Conservation (phyloP, 2,329 filamentous ascomycete species). For the Zalaria sp. region DNA sequence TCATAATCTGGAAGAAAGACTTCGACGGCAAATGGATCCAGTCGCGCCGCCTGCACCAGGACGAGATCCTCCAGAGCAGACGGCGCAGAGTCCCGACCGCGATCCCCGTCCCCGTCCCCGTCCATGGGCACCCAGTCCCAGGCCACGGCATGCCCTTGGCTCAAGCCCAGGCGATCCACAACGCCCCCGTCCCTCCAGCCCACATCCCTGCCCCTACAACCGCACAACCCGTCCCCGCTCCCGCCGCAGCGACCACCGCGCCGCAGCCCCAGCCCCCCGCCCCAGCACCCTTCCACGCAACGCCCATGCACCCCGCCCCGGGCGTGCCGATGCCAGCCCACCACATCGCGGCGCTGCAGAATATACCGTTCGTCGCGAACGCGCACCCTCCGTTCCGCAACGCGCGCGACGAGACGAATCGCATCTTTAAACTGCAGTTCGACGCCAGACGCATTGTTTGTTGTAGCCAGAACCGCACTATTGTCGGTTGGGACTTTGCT, state of each 20-base stretch:
- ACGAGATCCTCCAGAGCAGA: conserved; percentile 7
- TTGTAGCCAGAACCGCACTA: conserved; percentile 79
- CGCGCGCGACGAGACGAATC: conserved; percentile 28
- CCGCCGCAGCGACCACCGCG: neutral
- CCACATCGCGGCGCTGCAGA: conserved; percentile 1
- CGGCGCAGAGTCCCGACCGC: conserved; percentile 1
- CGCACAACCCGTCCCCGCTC: neutral
- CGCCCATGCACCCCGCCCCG: conserved; percentile 2
- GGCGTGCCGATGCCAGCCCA: conserved; percentile 2
- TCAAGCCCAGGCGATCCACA: conserved; percentile 2
- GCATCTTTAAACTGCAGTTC: conserved; percentile 95
- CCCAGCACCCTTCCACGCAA: conserved; percentile 2
- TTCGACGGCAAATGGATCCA: conserved; percentile 69
- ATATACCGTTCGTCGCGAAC: conserved; percentile 8
- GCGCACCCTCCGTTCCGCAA: conserved; percentile 13
- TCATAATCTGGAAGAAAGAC: conserved; percentile 88
- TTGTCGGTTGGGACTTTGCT: conserved; percentile 97
- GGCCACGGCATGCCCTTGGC: neutral
- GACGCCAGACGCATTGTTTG: conserved; percentile 87
- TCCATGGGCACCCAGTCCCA: neutral
- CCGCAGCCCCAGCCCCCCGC: neutral
- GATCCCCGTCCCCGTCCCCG: conserved; percentile 1
- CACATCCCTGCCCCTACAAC: too few relatives aligned
- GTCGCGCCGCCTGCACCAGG: conserved; percentile 41
- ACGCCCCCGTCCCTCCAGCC: neutral